Percentiles rank a stretch among this genome's conserved stretches.
phyloP scores from a whole-genome alignment of 176 grass and related monocot genomes.

The Neostapfia colusana region DNA sequence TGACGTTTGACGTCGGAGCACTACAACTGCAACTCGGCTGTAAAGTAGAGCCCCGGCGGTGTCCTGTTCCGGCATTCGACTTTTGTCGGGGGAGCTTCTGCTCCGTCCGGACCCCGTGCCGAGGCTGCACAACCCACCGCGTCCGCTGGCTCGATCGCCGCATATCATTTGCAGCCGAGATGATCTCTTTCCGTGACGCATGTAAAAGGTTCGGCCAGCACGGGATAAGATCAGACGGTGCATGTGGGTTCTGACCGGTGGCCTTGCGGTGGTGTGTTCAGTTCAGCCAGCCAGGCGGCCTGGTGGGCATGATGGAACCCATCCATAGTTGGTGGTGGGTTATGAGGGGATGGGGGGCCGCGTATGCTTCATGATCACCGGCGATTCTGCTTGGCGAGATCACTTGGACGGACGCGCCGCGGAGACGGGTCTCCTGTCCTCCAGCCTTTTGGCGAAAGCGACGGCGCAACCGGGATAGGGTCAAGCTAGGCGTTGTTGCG shows the following conservation, averaged over 20 bases:
- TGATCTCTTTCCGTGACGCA: neutral
- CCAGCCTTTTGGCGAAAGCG: constrained; percentile 44
- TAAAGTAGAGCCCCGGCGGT: constrained; percentile 3
- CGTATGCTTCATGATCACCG: neutral
- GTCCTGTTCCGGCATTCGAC: constrained; percentile 44
- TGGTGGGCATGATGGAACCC: constrained; percentile 34
- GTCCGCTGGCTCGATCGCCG: neutral
- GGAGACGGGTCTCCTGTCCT: neutral
- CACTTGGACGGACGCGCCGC: neutral
- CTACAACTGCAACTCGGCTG: constrained; percentile 2
- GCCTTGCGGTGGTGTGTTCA: too few species aligned
- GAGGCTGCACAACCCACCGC: neutral
- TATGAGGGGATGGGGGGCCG: neutral
- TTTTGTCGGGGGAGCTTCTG: neutral
- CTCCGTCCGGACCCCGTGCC: too few species aligned
- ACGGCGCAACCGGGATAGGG: constrained; percentile 33
- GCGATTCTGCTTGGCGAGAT: neutral
- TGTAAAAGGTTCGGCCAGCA: neutral
- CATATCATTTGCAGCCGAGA: neutral
- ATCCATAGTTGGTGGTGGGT: constrained; percentile 51
- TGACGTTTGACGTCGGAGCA: constrained; percentile 41
- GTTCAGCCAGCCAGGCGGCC: too few species aligned
- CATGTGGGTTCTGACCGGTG: neutral
- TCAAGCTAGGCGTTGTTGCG: neutral
- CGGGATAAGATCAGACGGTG: constrained; percentile 15